Evolutionary conservation across 192 early-diverging fungal species (phyloP), one percentile per base, ranked within the genome.

Genomic region (Backusella psychrophila): DNA sequence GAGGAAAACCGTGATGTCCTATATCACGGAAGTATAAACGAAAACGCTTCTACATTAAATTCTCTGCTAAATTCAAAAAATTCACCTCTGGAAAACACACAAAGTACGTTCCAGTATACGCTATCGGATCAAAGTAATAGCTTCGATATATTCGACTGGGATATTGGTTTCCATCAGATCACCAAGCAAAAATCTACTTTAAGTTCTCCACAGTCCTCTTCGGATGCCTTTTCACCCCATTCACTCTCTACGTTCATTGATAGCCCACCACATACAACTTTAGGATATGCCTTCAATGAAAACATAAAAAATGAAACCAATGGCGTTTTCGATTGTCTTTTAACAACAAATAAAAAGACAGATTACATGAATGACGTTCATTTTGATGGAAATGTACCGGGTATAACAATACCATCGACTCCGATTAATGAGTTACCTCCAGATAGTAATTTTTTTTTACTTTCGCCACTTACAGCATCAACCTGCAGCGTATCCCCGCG

Each of bases 331-430:
- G 72, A 34, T 46, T 19, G 36, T n/a, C 59, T 31, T 36, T 63
- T 63, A 26, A 9, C 53, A 59, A 19, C 21, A 59, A 26, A 59
- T 59, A 59, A 59, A 59, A 59, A 26, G 21, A 26, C 8, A 11
- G 21, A 9, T 59, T 59, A 59, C 9, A 31, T 56, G 2, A 52
- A n/a, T 56, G 11, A 65, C 35, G 26, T 63, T 14, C 72, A 65
- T 65, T 29, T 44, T 23, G 17, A 71, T 46, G 44, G 44, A 71
- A 73, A 17, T 65, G 26, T 66, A 46, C 73, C 65, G 6, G 73
- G 73, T 29, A 75, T 75, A 19, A 66, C 49, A 31, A 75, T 75
- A 31, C 73, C 73, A 66, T 33, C 73, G 1, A 75, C 73, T 33
- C 73, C 73, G 23, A 41, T 66, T 66, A 33, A 38, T 36, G 59